phyloP scores from a whole-genome alignment of 129 eudicot genomes.

The carrot (Daucus carota) region DH1_v3.0 NC_030381.2:1557001-1557500 shows the following conservation, averaged over 20 bases:
- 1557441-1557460: not conserved
- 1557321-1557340: not conserved
- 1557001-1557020: not conserved
- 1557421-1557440: not conserved
- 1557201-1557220: conserved; percentile 54
- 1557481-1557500: not conserved
- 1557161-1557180: conserved; percentile 63
- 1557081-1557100: not conserved
- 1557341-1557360: not conserved
- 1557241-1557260: conserved; percentile 96
- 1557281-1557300: not conserved
- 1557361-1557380: not conserved
- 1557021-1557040: not conserved
- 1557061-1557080: not conserved
- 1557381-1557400: not conserved
- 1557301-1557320: not conserved
- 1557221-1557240: conserved; percentile 71
- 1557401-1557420: not conserved
- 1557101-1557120: conserved; percentile 51
- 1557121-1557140: conserved; percentile 79
- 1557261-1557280: not conserved
- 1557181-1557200: conserved; percentile 60
- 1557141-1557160: conserved; percentile 60
- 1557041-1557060: not conserved
- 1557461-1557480: not conserved